phyloP scores from a whole-genome alignment of 2,329 filamentous ascomycete genomes.

The Talaromyces atroroseus region DNA sequence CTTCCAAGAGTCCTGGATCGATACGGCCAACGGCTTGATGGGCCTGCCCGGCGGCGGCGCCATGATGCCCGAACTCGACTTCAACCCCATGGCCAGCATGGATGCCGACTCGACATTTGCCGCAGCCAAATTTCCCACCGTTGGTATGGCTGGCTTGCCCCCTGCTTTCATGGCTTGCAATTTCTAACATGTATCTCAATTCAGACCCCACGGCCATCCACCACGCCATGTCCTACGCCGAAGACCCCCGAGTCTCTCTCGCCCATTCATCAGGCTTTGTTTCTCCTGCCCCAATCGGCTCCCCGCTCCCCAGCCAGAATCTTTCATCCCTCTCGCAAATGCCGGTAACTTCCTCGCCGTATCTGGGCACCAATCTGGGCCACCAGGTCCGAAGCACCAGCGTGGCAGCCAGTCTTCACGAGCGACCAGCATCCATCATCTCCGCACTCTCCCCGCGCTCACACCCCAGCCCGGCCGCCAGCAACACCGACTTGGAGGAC shows the following conservation, averaged over 20 bases:
- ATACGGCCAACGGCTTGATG: slow-evolving; percentile 45
- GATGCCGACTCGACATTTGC: slow-evolving; percentile 38
- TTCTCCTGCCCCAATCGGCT: slow-evolving; percentile 32
- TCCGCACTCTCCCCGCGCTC: slow-evolving; percentile 65
- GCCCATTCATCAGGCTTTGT: slow-evolving; percentile 25
- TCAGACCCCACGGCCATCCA: slow-evolving; percentile 13
- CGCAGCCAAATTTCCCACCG: slow-evolving; percentile 32
- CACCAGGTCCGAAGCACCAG: slow-evolving; percentile 2
- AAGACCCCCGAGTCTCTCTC: slow-evolving; percentile 26
- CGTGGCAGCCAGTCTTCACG: slow-evolving; percentile 17
- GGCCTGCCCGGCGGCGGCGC: slow-evolving; percentile 58
- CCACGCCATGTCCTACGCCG: slow-evolving; percentile 23
- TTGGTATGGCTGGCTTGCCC: slow-evolving; percentile 1
- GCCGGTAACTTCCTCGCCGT: slow-evolving; percentile 52
- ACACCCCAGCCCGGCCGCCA: slow-evolving; percentile 54
- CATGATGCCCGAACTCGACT: slow-evolving; percentile 54
- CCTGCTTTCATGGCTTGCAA: neutral
- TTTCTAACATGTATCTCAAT: neutral
- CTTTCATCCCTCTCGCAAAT: slow-evolving; percentile 21
- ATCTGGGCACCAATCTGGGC: slow-evolving; percentile 43
- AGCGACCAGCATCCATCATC: slow-evolving; percentile 62
- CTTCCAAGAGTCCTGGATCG: slow-evolving; percentile 55
- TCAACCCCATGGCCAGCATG: slow-evolving; percentile 45
- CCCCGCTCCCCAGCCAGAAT: slow-evolving; percentile 28
- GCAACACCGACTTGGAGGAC: slow-evolving; percentile 57